Conservation (phyloP, 2,329 filamentous ascomycete species). For the Aspergillus sp. region DNA sequence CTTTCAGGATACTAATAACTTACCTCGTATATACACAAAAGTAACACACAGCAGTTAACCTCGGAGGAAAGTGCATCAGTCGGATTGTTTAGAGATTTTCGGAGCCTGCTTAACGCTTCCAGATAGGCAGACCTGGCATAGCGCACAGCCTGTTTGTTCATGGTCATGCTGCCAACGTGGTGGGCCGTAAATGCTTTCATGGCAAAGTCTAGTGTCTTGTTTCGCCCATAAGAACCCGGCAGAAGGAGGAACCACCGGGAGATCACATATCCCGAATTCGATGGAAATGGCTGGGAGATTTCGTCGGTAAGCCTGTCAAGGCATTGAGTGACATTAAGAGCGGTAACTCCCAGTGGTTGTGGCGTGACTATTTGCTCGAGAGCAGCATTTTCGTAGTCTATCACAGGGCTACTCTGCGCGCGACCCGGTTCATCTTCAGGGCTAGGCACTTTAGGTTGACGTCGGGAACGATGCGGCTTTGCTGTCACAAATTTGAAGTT, state of each 20-base stretch:
- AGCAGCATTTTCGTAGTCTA: neutral
- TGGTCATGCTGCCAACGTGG: constrained; percentile 22
- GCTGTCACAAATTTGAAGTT: constrained; percentile 35
- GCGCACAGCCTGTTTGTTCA: constrained; percentile 21
- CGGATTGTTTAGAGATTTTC: constrained; percentile 18
- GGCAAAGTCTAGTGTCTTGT: constrained; percentile 23
- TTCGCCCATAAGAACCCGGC: constrained; percentile 26
- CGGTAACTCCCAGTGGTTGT: neutral
- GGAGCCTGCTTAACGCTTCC: constrained; percentile 24
- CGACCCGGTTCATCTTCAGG: neutral
- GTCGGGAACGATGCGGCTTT: constrained; percentile 27
- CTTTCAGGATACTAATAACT: neutral
- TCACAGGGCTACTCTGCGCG: neutral
- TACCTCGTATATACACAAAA: constrained; percentile 32
- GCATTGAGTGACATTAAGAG: constrained; percentile 23
- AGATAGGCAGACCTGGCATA: constrained; percentile 27
- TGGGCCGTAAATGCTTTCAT: constrained; percentile 28
- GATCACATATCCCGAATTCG: constrained; percentile 17
- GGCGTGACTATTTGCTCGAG: neutral
- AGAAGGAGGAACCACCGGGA: constrained; percentile 26
- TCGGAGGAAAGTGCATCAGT: constrained; percentile 25
- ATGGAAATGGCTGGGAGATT: constrained; percentile 20
- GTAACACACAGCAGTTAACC: constrained; percentile 29
- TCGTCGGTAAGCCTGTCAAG: constrained; percentile 23
- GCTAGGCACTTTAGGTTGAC: constrained; percentile 4